phyloP scores from a whole-genome alignment of 352 stramenopile species.

The Phytophthora sansomeana region DNA sequence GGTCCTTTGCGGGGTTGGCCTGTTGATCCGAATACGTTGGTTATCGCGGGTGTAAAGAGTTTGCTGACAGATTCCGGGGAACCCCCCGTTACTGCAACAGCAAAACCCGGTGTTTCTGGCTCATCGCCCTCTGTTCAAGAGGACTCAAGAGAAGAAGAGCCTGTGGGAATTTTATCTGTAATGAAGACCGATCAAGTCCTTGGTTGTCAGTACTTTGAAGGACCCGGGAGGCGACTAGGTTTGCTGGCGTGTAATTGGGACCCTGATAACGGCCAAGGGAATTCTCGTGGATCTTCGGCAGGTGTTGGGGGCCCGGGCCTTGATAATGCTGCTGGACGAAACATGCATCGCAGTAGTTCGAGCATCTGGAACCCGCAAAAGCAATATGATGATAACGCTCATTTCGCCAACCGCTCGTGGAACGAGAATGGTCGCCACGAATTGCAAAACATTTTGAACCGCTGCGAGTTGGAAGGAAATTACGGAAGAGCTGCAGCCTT shows the following conservation, averaged over 20 bases:
- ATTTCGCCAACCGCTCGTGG: conserved; percentile 57
- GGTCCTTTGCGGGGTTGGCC: conserved; percentile 77
- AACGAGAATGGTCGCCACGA: conserved; percentile 64
- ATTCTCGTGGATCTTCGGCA: conserved; percentile 20
- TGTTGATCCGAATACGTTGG: conserved; percentile 68
- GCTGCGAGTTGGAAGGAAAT: conserved; percentile 70
- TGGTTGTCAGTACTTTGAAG: conserved; percentile 80
- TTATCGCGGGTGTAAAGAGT: conserved; percentile 72
- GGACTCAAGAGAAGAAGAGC: conserved; percentile 31
- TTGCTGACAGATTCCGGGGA: conserved; percentile 50
- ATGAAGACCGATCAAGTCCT: conserved; percentile 72
- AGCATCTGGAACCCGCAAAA: conserved; percentile 72
- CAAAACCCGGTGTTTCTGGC: conserved; percentile 7
- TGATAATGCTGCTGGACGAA: conserved; percentile 38
- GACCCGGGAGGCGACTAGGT: conserved; percentile 68
- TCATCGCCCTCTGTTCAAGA: conserved; percentile 26
- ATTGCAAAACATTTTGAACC: conserved; percentile 63
- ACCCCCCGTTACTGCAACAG: conserved; percentile 15
- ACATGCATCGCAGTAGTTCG: conserved; percentile 72
- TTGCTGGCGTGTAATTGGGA: conserved; percentile 88
- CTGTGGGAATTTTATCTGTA: conserved; percentile 48
- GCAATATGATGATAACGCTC: conserved; percentile 59
- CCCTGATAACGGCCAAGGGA: conserved; percentile 65
- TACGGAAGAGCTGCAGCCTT: conserved; percentile 76
- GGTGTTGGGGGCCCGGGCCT: conserved; percentile 37